phyloP scores from a whole-genome alignment of 176 grass and related monocot species.

The Elymus sibiricus region DNA sequence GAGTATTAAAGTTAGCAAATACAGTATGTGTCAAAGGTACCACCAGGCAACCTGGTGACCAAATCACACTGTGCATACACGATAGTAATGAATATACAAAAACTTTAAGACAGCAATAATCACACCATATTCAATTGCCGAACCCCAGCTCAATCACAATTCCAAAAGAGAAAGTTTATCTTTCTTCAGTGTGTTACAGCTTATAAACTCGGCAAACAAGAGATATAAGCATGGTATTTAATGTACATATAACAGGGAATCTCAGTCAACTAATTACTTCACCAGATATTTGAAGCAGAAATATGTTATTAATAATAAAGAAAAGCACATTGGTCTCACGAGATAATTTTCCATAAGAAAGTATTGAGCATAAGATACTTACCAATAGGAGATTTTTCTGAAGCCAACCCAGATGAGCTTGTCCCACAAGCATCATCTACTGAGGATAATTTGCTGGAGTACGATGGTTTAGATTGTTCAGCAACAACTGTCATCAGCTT shows the following conservation, averaged over 20 bases:
- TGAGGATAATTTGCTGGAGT: slow-evolving; percentile 26
- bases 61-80: background rate
- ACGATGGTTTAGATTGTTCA: slow-evolving; percentile 44
- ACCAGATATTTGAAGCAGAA: slow-evolving; percentile 3
- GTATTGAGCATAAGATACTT: slow-evolving; percentile 2
- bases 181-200: background rate
- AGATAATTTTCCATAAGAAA: slow-evolving; percentile 14
- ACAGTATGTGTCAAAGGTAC: background rate
- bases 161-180: background rate
- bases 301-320: slow-evolving; percentile 2
- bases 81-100: background rate
- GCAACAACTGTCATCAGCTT: slow-evolving; percentile 54
- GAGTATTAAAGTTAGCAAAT: too few species aligned
- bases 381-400: slow-evolving; percentile 13
- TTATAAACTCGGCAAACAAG: background rate
- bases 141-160: background rate
- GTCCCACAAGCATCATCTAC: slow-evolving; percentile 2
- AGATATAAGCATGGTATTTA: background rate
- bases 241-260: background rate
- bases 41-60: background rate
- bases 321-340: background rate
- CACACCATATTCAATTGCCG: background rate
- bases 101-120: background rate
- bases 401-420: slow-evolving; percentile 28
- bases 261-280: background rate